Evolutionary conservation across 164 flowering plant genomes (phyloP).

Genomic region (Saururus chinensis): DNA sequence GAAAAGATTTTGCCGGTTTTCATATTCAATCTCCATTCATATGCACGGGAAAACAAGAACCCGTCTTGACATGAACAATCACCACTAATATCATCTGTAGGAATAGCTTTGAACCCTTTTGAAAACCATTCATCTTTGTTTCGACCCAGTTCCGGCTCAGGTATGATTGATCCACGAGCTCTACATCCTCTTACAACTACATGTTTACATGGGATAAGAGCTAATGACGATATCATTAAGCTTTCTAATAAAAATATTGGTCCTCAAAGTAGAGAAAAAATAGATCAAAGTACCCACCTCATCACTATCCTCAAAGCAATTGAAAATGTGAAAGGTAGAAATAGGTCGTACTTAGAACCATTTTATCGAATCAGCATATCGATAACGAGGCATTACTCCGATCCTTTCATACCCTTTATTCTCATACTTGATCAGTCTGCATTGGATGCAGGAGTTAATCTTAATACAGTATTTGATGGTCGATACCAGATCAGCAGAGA

Average conservation of each 20-base stretch:
- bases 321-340: conserved; percentile 47
- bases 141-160: conserved; percentile 48
- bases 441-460: background rate
- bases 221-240: too few relatives aligned
- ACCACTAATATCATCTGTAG: conserved; percentile 3
- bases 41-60: conserved; percentile 20
- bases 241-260: too few relatives aligned
- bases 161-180: conserved; percentile 39
- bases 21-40: conserved; percentile 56
- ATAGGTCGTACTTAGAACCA: conserved; percentile 52
- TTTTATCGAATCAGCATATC: conserved; percentile 32
- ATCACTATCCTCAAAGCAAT: conserved; percentile 47
- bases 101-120: conserved; percentile 21
- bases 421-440: conserved; percentile 40
- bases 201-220: conserved; percentile 18
- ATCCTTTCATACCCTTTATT: conserved; percentile 44
- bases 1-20: conserved; percentile 31
- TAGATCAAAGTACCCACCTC: conserved; percentile 42
- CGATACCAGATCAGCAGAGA: too few relatives aligned
- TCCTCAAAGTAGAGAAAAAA: too few relatives aligned
- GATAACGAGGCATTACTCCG: conserved; percentile 63
- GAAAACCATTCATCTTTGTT: conserved; percentile 53
- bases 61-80: conserved; percentile 10
- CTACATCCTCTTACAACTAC: conserved; percentile 52
- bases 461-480: background rate